phyloP scores from a whole-genome alignment of 192 early-diverging fungal species.

The Coemansia sp. region DNA sequence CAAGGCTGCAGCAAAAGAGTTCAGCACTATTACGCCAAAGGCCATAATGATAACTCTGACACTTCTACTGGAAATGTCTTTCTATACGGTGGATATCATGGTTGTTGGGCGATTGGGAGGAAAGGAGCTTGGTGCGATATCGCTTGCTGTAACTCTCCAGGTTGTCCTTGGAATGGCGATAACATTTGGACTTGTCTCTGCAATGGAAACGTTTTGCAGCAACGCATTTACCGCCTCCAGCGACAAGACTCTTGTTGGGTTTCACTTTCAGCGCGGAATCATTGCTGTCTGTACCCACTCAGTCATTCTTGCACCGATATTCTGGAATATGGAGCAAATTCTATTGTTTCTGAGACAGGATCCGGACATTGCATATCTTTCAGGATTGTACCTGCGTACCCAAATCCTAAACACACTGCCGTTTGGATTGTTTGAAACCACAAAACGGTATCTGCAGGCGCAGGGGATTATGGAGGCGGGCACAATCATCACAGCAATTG shows the following conservation, averaged over 20 bases:
- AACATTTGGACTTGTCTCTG: constrained; percentile 12
- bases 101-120: constrained; percentile 1
- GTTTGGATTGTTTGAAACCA: constrained; percentile 72
- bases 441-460: constrained; percentile 78
- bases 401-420: constrained; percentile 72
- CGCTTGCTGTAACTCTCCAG: constrained; percentile 8
- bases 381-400: constrained; percentile 63
- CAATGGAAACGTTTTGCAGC: constrained; percentile 23
- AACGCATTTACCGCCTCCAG: constrained; percentile 14
- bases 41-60: constrained; percentile 14
- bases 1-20: constrained; percentile 17
- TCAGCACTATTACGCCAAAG: constrained; percentile 24
- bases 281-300: constrained; percentile 14
- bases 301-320: constrained; percentile 8
- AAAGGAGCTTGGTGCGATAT: constrained; percentile 13
- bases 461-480: constrained; percentile 84
- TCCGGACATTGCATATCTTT: constrained; percentile 59
- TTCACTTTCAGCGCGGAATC: constrained; percentile 21
- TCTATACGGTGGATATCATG: constrained; percentile 6
- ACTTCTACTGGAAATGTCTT: constrained; percentile 3
- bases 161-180: not conserved
- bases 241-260: constrained; percentile 17
- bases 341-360: constrained; percentile 66
- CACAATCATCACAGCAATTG: constrained; percentile 66
- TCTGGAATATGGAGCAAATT: constrained; percentile 55